Evolutionary conservation across 805 yeast genomes (phyloP).

Genomic region (Cyberlindnera amylophila): DNA sequence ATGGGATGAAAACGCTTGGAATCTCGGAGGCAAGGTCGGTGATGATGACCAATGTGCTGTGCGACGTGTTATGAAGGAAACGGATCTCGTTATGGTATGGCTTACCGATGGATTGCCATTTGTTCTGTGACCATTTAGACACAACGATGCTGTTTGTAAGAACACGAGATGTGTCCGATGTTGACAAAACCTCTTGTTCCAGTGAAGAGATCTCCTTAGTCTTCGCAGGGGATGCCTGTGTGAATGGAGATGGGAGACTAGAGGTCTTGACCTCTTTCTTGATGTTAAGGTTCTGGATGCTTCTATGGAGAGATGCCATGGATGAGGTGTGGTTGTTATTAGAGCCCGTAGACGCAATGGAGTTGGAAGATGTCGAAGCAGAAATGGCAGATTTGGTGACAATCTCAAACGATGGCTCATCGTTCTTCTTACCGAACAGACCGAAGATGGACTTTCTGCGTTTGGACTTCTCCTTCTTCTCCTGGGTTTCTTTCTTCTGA

Average conservation of each 20-base stretch:
- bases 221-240: neutral
- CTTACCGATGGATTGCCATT: conserved; percentile 23
- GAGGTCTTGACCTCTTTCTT: neutral
- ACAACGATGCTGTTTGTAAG: conserved; percentile 18
- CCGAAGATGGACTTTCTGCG: conserved; percentile 26
- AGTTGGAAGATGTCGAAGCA: neutral
- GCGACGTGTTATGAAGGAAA: conserved; percentile 14
- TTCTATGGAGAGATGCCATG: conserved; percentile 16
- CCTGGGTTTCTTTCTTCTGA: neutral
- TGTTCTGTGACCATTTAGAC: conserved; percentile 23
- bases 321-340: conserved; percentile 1
- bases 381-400: conserved; percentile 17
- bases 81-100: conserved; percentile 16
- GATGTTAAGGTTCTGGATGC: conserved; percentile 2
- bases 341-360: neutral
- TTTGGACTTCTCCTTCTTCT: conserved; percentile 13
- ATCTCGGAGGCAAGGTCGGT: conserved; percentile 4
- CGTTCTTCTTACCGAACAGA: conserved; percentile 18
- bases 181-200: conserved; percentile 10
- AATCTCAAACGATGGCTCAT: conserved; percentile 25
- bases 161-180: conserved; percentile 3
- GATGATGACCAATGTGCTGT: conserved; percentile 12
- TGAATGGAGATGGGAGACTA: conserved; percentile 10
- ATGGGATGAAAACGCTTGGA: conserved; percentile 17
- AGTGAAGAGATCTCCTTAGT: conserved; percentile 2